These are phyloP conservation scores for Rubia yunnanensis DNA, from an alignment of 257 asterid species.

Conservation along the genomic window DNA sequence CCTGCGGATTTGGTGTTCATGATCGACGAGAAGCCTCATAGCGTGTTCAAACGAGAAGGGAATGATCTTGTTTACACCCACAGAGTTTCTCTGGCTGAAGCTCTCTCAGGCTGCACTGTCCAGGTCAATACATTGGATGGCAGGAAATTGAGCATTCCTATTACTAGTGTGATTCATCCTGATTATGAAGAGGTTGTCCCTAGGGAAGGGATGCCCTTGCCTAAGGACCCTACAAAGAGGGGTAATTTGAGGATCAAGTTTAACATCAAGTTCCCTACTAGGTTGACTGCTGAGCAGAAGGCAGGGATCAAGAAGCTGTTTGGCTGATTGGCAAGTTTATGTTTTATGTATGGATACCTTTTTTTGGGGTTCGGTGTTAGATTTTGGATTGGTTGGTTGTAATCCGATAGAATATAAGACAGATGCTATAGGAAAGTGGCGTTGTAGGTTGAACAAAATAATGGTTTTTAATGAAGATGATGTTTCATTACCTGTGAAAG, in stretches of 20 bases:
- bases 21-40: conserved; percentile 77
- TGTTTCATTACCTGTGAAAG: too few species aligned
- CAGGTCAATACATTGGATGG: conserved; percentile 68
- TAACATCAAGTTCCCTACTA: conserved; percentile 54
- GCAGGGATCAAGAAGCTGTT: conserved; percentile 72
- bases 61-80: conserved; percentile 60
- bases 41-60: conserved; percentile 58
- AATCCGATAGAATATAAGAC: not conserved
- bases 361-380: too few species aligned
- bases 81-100: conserved; percentile 55
- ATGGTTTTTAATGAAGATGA: too few species aligned
- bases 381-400: not conserved
- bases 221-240: conserved; percentile 56
- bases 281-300: conserved; percentile 72
- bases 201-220: conserved; percentile 80
- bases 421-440: not conserved
- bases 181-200: conserved; percentile 72
- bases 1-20: conserved; percentile 75
- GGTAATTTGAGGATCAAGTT: conserved; percentile 83
- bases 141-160: conserved; percentile 50
- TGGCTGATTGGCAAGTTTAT: conserved; percentile 20
- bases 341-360: not conserved
- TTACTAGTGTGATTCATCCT: conserved; percentile 50
- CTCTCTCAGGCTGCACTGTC: conserved; percentile 58
- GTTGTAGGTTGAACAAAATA: not conserved